Evolutionary conservation across 306 rosid species (phyloP).

Genomic region (Cajanus cajan): DNA sequence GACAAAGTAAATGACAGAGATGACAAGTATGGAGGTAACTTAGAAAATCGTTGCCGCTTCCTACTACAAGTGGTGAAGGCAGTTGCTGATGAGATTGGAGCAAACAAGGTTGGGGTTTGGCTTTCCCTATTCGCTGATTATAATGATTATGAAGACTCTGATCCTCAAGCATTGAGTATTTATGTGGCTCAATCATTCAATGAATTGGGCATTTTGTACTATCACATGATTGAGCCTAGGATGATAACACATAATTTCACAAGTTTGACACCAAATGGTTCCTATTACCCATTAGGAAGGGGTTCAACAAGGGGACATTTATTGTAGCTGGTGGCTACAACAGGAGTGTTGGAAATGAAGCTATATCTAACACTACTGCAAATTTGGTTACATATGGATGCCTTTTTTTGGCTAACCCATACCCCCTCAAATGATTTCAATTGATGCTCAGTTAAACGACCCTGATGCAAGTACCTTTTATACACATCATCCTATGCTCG

Average conservation of each 20-base stretch:
- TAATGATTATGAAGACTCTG: slow-evolving; percentile 51
- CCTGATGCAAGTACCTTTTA: too few relatives aligned
- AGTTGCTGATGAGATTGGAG: slow-evolving; percentile 50
- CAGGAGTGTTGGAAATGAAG: slow-evolving; percentile 44
- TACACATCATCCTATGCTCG: too few relatives aligned
- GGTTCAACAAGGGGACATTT: slow-evolving; percentile 51
- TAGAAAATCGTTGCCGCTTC: slow-evolving; percentile 66
- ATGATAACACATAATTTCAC: slow-evolving; percentile 39
- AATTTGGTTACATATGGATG: not conserved
- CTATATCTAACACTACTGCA: slow-evolving; percentile 17
- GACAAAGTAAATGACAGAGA: slow-evolving; percentile 40
- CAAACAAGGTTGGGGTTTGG: slow-evolving; percentile 61
- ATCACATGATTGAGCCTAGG: slow-evolving; percentile 64
- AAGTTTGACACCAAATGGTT: slow-evolving; percentile 20
- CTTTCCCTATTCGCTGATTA: slow-evolving; percentile 60
- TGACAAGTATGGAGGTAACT: slow-evolving; percentile 39
- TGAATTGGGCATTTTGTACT: slow-evolving; percentile 43
- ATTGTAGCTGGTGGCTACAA: slow-evolving; percentile 53
- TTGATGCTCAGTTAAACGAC: too few relatives aligned
- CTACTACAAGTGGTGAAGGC: slow-evolving; percentile 55
- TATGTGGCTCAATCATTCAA: slow-evolving; percentile 48
- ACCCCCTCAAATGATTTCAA: too few relatives aligned
- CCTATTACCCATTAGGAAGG: slow-evolving; percentile 43
- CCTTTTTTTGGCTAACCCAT: too few relatives aligned
- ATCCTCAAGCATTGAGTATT: slow-evolving; percentile 53